phyloP scores from a whole-genome alignment of 371 early-diverging fungal species.

The Smittium mucronatum region DNA sequence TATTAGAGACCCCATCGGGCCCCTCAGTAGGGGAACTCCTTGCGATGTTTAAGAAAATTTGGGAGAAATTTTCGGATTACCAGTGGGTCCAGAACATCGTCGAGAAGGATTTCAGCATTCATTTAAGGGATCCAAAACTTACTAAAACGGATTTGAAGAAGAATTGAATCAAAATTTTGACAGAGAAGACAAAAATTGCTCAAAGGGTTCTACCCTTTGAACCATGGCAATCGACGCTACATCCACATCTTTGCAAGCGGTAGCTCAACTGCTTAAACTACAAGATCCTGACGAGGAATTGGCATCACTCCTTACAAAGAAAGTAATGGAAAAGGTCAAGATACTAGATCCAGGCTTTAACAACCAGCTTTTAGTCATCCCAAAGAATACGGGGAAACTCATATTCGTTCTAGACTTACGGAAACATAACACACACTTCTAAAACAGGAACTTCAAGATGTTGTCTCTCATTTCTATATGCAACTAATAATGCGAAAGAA shows the following conservation, averaged over 20 bases:
- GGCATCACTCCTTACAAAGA: not conserved
- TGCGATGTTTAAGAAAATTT: no score
- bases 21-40: no score
- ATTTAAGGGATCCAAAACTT: no score
- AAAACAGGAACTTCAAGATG: constrained; percentile 16
- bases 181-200: no score
- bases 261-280: not conserved
- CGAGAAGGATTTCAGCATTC: no score
- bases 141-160: no score
- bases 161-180: no score
- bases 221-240: no score
- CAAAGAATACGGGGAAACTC: constrained; percentile 7
- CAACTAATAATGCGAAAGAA: constrained; percentile 16
- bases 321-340: not conserved
- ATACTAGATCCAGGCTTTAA: not conserved
- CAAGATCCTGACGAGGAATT: not conserved
- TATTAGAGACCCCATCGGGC: no score
- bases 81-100: no score
- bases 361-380: not conserved
- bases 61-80: no score
- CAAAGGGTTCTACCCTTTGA: no score
- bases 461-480: constrained; percentile 25
- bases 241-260: not conserved
- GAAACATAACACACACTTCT: constrained; percentile 24
- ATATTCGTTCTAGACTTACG: constrained; percentile 14